These are phyloP conservation scores for Bothriochloa decipiens DNA, from an alignment of 176 grass and related monocot species.

Conservation along the genomic window DNA sequence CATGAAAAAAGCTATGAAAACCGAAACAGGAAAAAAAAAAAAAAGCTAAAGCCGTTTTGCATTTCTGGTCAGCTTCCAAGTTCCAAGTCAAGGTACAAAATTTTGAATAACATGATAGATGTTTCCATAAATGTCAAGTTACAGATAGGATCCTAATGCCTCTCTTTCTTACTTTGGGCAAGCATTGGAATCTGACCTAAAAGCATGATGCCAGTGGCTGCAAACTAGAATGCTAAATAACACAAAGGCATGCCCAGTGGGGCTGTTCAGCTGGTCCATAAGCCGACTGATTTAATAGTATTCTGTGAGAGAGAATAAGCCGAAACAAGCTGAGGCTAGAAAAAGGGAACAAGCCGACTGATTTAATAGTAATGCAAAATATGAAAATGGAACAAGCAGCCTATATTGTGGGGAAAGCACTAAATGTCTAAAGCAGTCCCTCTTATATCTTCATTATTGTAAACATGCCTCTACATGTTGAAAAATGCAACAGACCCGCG, in stretches of 20 bases:
- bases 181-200: background rate
- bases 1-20: background rate
- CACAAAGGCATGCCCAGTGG: background rate
- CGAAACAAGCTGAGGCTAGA: background rate
- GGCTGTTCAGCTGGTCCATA: no score
- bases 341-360: no score
- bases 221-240: slow-evolving; percentile 13
- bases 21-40: background rate
- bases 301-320: no score
- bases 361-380: slow-evolving; percentile 8
- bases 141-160: background rate
- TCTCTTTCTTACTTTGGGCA: slow-evolving; percentile 3
- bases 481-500: background rate
- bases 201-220: background rate
- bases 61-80: slow-evolving; percentile 14
- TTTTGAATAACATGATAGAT: background rate
- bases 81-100: background rate
- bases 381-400: background rate
- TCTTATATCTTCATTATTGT: background rate
- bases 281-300: no score
- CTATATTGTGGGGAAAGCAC: background rate
- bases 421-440: background rate
- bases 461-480: background rate
- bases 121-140: slow-evolving; percentile 19
- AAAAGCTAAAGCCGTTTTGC: background rate